Percentiles rank a stretch among this genome's conserved stretches.
phyloP scores from a whole-genome alignment of 75 land plant species.

The Azolla pinnata region DNA sequence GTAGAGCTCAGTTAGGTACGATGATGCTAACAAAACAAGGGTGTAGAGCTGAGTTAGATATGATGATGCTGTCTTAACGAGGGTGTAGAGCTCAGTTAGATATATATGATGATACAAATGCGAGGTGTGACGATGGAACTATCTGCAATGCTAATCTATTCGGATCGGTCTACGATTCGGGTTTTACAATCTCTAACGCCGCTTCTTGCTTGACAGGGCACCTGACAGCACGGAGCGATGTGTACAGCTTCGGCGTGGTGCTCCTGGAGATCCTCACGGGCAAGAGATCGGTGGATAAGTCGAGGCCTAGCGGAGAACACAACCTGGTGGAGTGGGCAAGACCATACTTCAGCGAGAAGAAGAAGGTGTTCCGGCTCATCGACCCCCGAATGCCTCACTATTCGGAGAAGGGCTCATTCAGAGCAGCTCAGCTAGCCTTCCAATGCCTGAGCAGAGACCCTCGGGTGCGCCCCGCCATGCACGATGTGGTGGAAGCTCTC shows the following conservation, averaged over 20 bases:
- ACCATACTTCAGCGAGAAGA: slow-evolving; percentile 17
- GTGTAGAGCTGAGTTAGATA: too few species aligned
- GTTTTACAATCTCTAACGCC: too few species aligned
- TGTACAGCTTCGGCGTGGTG: slow-evolving; percentile 25
- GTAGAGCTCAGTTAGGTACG: too few species aligned
- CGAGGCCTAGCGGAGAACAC: slow-evolving; percentile 13
- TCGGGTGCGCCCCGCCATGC: slow-evolving; percentile 18
- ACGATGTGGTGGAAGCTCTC: slow-evolving; percentile 13
- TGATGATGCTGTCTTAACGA: too few species aligned
- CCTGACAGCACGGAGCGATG: slow-evolving; percentile 22
- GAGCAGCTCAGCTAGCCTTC: slow-evolving; percentile 15
- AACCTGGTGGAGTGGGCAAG: slow-evolving; percentile 23
- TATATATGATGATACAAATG: too few species aligned
- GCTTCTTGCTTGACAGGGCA: slow-evolving; percentile 13
- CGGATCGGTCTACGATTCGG: too few species aligned
- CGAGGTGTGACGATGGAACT: too few species aligned
- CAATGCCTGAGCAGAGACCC: slow-evolving; percentile 17
- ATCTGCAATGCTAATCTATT: too few species aligned
- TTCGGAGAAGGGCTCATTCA: slow-evolving; percentile 9
- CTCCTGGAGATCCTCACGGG: slow-evolving; percentile 27
- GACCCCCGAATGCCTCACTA: slow-evolving; percentile 19
- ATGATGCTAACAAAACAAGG: too few species aligned
- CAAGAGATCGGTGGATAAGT: slow-evolving; percentile 16
- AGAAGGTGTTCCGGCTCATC: slow-evolving; percentile 9
- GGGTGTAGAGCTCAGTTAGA: too few species aligned